Evolutionary conservation across 73 alveolate genomes (phyloP).

Genomic region (Tetrahymena borealis): DNA sequence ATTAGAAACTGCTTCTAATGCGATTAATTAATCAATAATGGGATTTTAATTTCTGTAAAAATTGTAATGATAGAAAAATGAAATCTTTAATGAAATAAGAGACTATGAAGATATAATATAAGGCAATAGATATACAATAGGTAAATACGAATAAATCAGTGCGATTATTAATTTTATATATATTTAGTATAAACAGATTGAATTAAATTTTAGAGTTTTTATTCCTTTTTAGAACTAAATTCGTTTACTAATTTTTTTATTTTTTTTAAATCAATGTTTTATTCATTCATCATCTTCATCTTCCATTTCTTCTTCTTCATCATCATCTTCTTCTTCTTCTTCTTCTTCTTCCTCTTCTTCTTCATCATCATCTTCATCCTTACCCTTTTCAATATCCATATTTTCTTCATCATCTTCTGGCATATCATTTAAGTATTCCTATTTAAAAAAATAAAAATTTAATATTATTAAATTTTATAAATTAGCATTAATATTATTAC

Average conservation of each 20-base stretch:
- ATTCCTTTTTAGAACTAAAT: no score
- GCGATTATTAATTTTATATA: no score
- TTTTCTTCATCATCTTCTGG: neutral
- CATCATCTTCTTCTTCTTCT: neutral
- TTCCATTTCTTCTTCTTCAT: neutral
- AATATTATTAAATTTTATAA: neutral
- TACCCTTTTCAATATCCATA: neutral
- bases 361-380: neutral
- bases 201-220: no score
- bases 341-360: neutral
- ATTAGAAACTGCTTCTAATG: no score
- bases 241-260: neutral
- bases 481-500: neutral
- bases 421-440: constrained; percentile 1
- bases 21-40: no score
- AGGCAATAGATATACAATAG: no score
- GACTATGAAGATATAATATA: no score
- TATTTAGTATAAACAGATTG: no score
- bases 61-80: no score
- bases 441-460: neutral
- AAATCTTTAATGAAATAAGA: no score
- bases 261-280: neutral
- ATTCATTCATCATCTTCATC: neutral
- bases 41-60: no score
- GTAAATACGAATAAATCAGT: no score